Evolutionary conservation across 176 grass and related monocot genomes (phyloP).

Genomic region (Poa annua): DNA sequence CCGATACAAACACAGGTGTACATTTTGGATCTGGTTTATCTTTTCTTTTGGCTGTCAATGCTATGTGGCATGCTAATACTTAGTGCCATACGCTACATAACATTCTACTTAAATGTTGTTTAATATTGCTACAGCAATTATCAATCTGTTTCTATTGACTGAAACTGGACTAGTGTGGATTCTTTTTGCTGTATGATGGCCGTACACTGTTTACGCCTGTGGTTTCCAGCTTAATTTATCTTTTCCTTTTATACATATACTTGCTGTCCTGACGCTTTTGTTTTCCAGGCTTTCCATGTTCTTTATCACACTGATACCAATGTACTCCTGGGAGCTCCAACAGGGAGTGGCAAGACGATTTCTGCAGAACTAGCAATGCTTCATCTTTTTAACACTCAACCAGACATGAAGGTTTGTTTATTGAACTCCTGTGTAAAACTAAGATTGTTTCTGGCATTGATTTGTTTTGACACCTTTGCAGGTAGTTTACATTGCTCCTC

Average conservation of each 20-base stretch:
- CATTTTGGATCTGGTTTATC: slow-evolving; percentile 35
- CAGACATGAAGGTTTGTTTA: slow-evolving; percentile 86
- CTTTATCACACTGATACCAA: slow-evolving; percentile 90
- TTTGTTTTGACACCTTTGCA: slow-evolving; percentile 40
- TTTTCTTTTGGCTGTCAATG: slow-evolving; percentile 36
- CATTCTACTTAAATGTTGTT: slow-evolving; percentile 15
- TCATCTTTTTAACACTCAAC: slow-evolving; percentile 93
- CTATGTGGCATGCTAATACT: slow-evolving; percentile 17
- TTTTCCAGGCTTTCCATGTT: slow-evolving; percentile 86
- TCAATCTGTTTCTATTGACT: neutral
- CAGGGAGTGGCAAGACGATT: slow-evolving; percentile 96
- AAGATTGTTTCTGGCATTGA: slow-evolving; percentile 38
- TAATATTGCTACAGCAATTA: slow-evolving; percentile 5
- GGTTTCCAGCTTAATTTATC: slow-evolving; percentile 18
- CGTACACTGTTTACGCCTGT: neutral
- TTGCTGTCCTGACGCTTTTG: slow-evolving; percentile 10
- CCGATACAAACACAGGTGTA: slow-evolving; percentile 97
- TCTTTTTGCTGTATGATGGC: slow-evolving; percentile 36
- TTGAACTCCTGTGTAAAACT: slow-evolving; percentile 15
- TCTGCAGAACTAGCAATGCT: slow-evolving; percentile 98
- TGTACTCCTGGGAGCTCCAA: slow-evolving; percentile 95
- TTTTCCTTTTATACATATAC: slow-evolving; percentile 30
- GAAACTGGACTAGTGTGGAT: slow-evolving; percentile 10
- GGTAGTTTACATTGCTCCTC: slow-evolving; percentile 97
- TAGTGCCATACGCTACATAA: slow-evolving; percentile 17